Base-by-base conservation (phyloP, 805 yeast genomes). In the Starmerella lactis-condensi region DNA sequence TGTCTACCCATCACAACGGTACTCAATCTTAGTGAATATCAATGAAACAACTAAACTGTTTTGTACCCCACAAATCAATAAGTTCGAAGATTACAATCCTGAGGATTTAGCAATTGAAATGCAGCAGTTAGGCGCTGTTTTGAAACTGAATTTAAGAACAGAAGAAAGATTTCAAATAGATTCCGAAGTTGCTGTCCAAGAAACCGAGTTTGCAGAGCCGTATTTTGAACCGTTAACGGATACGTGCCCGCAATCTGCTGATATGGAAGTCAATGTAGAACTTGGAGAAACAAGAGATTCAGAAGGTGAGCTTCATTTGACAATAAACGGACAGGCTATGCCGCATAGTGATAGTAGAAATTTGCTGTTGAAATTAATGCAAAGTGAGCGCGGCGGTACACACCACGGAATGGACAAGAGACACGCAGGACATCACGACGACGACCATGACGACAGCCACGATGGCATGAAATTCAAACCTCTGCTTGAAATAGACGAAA, bases 1-100 rank as follows among this genome's bases (percentile, higher is more conserved):
- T 6, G 35, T 55, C 4, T 64, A 85, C 1, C 81, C 75, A 14
- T 94, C 85, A 7, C 94, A 83, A 56, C 61, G 95, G 47, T 68
- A 75, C 48, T 62, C 78, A 24, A 74, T 78, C 2, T 54, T 79
- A 39, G 54, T 81, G 12, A 65, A 14, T 2, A 16, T 26, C 14
- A 13, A 17, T 6, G 19, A 23, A 3, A n/a, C 14, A 5, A 16
- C 25, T 4, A 22, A 36, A 28, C 27, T 31, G 12, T 23, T 22
- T 14, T n/a, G 29, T 2, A 26, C 28, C 5, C 40, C 36, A 3
- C 37, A 32, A 17, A 7, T 27, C 2, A 18, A 22, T 1, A 10
- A 33, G 2, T 38, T 35, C 16, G 41, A 36, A n/a, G n/a, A 15
- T 11, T 25, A 30, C 12, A 26, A 31, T 14, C 21, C 24, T 4